These are phyloP conservation scores for Coemansia pectinata DNA, from an alignment of 192 early-diverging fungal species.

Conservation along the genomic window DNA sequence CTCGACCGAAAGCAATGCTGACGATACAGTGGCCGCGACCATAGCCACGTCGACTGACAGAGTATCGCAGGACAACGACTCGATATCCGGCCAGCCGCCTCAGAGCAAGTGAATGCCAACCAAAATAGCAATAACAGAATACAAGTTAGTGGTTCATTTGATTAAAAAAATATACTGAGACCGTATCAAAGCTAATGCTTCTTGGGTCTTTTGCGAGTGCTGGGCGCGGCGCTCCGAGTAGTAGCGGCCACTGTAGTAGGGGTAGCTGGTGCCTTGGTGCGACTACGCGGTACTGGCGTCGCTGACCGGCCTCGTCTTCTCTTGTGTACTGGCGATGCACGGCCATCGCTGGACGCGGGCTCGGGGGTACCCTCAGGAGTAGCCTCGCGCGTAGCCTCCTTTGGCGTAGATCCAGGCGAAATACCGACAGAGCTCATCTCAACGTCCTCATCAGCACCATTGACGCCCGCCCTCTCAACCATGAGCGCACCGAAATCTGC, in stretches of 20 bases:
- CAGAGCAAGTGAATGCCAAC: constrained; percentile 2
- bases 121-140: background rate
- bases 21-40: constrained; percentile 44
- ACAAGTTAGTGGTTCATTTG: background rate
- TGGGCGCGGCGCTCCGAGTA: constrained; percentile 26
- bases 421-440: constrained; percentile 9
- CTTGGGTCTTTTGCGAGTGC: constrained; percentile 31
- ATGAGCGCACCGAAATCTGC: constrained; percentile 49
- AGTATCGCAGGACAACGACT: constrained; percentile 37
- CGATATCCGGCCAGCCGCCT: constrained; percentile 2
- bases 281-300: constrained; percentile 43
- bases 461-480: constrained; percentile 40
- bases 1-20: constrained; percentile 15
- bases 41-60: constrained; percentile 38
- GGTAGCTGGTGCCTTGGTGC: constrained; percentile 24
- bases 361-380: constrained; percentile 19
- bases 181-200: constrained; percentile 11
- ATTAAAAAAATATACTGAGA: background rate
- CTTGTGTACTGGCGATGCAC: constrained; percentile 23
- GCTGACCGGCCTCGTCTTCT: constrained; percentile 33
- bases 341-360: constrained; percentile 26
- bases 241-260: constrained; percentile 22
- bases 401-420: constrained; percentile 5
- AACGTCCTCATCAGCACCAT: constrained; percentile 27
- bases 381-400: constrained; percentile 2